phyloP scores from a whole-genome alignment of 805 yeast genomes.

The Wickerhamiella brachini region DNA sequence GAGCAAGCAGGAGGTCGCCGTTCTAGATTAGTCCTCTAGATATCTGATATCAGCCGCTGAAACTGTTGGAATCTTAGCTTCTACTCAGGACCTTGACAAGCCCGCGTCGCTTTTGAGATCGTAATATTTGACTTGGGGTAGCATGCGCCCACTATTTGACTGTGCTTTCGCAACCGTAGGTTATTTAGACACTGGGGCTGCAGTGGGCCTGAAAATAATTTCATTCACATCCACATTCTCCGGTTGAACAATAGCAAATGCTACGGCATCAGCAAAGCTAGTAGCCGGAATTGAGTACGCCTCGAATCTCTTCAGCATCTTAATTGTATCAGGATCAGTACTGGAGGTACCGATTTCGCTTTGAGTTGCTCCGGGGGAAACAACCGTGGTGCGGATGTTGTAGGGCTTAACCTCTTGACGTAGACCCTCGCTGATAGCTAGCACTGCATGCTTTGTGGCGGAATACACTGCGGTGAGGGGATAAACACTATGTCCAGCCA shows the following conservation, averaged over 20 bases:
- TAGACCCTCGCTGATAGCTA: conserved; percentile 40
- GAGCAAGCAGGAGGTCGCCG: too few species aligned
- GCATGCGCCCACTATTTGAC: too few species aligned
- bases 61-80: too few species aligned
- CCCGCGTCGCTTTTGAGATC: too few species aligned
- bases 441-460: conserved; percentile 18
- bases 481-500: background rate
- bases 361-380: conserved; percentile 66
- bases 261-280: background rate
- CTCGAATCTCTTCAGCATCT: background rate
- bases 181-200: background rate
- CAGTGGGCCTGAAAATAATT: background rate
- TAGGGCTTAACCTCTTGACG: conserved; percentile 63
- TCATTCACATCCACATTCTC: conserved; percentile 1
- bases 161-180: too few species aligned
- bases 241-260: background rate
- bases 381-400: conserved; percentile 49
- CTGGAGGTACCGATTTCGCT: conserved; percentile 36
- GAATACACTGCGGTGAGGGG: background rate
- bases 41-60: too few species aligned
- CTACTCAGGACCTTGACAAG: too few species aligned
- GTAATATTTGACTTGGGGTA: too few species aligned
- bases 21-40: too few species aligned
- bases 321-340: background rate
- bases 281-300: background rate